Conservation (phyloP, 2,329 filamentous ascomycete species). For the Sporothrix mexicana region DNA sequence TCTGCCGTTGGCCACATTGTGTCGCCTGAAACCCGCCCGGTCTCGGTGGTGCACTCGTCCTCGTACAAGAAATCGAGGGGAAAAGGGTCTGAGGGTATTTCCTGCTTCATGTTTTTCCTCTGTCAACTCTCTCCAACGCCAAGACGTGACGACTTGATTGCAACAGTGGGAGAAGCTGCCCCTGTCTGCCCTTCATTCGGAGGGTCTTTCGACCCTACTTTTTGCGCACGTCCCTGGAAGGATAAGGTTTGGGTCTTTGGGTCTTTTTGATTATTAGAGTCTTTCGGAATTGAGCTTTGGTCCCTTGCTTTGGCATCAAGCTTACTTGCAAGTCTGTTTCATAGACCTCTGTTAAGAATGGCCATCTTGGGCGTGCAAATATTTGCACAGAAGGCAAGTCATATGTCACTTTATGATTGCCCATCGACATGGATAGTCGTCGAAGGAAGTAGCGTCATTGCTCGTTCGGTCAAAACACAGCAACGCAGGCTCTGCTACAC, state of each 20-base stretch:
- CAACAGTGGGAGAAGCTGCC: slow-evolving; percentile 1
- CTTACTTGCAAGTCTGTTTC: background rate
- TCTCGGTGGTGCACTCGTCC: background rate
- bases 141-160: slow-evolving; percentile 9
- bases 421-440: background rate
- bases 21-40: background rate
- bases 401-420: background rate
- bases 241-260: background rate
- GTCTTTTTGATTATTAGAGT: background rate
- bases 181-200: background rate
- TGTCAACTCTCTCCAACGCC: background rate
- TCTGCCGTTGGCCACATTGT: background rate
- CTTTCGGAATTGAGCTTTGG: background rate
- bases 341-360: background rate
- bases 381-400: background rate
- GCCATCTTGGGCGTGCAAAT: background rate
- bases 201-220: background rate
- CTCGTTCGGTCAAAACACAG: background rate
- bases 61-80: background rate
- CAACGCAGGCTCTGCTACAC: background rate
- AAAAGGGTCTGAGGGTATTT: slow-evolving; percentile 1
- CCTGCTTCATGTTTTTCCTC: background rate
- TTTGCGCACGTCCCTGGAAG: background rate
- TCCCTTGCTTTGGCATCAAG: background rate
- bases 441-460: too few species aligned